Conservation (phyloP, 2,329 filamentous ascomycete species). For the Aureobasidium subglaciale region DNA sequence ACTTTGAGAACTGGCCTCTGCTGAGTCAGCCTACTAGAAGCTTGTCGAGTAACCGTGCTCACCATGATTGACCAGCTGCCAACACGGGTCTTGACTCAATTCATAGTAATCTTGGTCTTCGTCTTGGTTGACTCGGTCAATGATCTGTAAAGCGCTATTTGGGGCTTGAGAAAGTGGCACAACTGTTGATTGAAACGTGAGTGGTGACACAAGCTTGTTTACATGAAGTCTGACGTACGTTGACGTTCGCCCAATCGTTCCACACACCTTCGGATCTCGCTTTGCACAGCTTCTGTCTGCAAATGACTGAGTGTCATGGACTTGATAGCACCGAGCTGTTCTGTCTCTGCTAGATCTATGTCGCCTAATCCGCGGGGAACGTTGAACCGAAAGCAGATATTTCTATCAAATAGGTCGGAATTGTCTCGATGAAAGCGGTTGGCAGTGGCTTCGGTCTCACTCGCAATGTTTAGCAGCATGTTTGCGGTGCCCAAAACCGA, state of each 20-base stretch:
- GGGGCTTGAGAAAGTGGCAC: neutral
- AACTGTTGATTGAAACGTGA: no score
- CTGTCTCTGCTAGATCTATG: neutral
- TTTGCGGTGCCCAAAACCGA: neutral
- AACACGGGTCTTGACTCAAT: neutral
- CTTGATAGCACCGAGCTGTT: neutral
- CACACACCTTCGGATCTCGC: neutral
- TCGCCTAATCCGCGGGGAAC: neutral
- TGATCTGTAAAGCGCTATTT: neutral
- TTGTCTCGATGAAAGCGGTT: neutral
- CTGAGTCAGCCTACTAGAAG: neutral
- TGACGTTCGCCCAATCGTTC: neutral
- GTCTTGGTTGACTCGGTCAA: neutral
- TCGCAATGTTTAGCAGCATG: neutral
- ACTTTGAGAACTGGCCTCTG: neutral
- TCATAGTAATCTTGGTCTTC: neutral
- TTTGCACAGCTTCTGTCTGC: neutral
- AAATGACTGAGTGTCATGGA: neutral
- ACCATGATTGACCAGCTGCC: neutral
- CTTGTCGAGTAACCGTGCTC: neutral
- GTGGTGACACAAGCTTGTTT: neutral
- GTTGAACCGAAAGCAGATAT: slow-evolving; percentile 13
- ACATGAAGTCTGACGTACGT: slow-evolving; percentile 1
- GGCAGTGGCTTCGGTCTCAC: slow-evolving; percentile 11
- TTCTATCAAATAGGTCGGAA: neutral